Base-by-base conservation (phyloP, 208 protist species). In the Trypanosoma cruzi region DNA sequence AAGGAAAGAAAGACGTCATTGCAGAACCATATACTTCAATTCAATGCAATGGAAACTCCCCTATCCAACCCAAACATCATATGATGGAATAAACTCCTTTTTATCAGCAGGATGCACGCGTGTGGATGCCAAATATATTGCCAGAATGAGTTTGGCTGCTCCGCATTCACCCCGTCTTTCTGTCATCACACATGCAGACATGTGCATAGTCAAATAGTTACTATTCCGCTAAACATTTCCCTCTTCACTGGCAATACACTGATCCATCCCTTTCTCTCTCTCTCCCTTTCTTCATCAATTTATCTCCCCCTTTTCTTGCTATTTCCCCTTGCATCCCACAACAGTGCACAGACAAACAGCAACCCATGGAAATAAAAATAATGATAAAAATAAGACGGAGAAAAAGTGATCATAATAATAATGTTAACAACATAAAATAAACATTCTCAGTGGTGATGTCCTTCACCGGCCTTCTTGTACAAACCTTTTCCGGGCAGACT, bases 401-500 rank as follows among this genome's bases (percentile, higher is more conserved):
- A 40, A 13, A 40, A 40, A 13, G 36, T 40, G 10, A 40, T 4
- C 6, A 40, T 40, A 40, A 40, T 10, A 40, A 40, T 40, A 40
- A 40, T 10, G n/a, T n/a, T n/a, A n/a, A n/a, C n/a, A n/a, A n/a
- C n/a, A n/a, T n/a, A n/a, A n/a, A 4, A 40, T 40, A 52, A 24
- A 52, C n/a, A 7, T 52, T 2, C 24, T 69, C 24, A 64, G 56
- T 48, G 49, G 65, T 81, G 60, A 70, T 92, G 77, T 13, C 48
- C 28, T 11, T 54, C 58, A 37, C 56, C 31, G 26, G 34, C 68
- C 32, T 58, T 64, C 58, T 81, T 62, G 80, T 95, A 95, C 71
- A 77, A 90, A 50, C 83, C 80, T 78, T 90, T 92, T n/a, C 87
- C 88, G 0, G 88, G 88, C n/a, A 94, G 76, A 24, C 63, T 58